These are phyloP conservation scores for Porphyrellus cyaneotinctus DNA, from an alignment of 768 basidiomycete species.

Conservation along the genomic window DNA sequence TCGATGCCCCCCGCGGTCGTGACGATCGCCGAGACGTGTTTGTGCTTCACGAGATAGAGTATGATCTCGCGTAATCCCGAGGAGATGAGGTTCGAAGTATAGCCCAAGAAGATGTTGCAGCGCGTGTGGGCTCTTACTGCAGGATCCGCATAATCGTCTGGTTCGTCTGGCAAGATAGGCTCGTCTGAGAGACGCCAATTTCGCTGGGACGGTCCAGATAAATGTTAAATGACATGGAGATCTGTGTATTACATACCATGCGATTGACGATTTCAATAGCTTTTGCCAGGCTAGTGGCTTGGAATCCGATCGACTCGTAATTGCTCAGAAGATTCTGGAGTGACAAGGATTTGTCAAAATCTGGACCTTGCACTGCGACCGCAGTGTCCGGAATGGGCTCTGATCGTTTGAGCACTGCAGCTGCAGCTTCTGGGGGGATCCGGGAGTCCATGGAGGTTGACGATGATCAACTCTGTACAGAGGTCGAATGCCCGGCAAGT, in stretches of 20 bases:
- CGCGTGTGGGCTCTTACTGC: slow-evolving; percentile 64
- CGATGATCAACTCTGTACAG: too few relatives aligned
- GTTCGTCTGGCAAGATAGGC: slow-evolving; percentile 63
- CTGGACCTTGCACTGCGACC: slow-evolving; percentile 78
- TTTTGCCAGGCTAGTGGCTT: slow-evolving; percentile 87
- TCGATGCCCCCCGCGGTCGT: slow-evolving; percentile 98
- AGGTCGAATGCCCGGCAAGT: slow-evolving; percentile 22
- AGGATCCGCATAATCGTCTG: slow-evolving; percentile 57
- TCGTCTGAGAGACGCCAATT: slow-evolving; percentile 89
- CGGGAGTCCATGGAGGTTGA: slow-evolving; percentile 10
- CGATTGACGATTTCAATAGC: slow-evolving; percentile 89
- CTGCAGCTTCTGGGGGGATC: slow-evolving; percentile 58
- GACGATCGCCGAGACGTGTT: slow-evolving; percentile 83
- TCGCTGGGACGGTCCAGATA: slow-evolving; percentile 44
- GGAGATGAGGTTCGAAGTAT: slow-evolving; percentile 97
- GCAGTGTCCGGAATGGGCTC: slow-evolving; percentile 63
- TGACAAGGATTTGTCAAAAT: slow-evolving; percentile 68
- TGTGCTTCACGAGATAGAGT: slow-evolving; percentile 88
- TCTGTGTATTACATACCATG: slow-evolving; percentile 57
- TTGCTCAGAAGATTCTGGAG: slow-evolving; percentile 67
- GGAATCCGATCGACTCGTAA: slow-evolving; percentile 93
- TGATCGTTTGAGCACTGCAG: slow-evolving; percentile 75
- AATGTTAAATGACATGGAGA: not conserved
- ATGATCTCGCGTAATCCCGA: slow-evolving; percentile 95
- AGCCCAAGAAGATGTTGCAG: slow-evolving; percentile 92